These are phyloP conservation scores for Sordaria brevicollis DNA, from an alignment of 495 filamentous ascomycete genomes.

Conservation along the genomic window DNA sequence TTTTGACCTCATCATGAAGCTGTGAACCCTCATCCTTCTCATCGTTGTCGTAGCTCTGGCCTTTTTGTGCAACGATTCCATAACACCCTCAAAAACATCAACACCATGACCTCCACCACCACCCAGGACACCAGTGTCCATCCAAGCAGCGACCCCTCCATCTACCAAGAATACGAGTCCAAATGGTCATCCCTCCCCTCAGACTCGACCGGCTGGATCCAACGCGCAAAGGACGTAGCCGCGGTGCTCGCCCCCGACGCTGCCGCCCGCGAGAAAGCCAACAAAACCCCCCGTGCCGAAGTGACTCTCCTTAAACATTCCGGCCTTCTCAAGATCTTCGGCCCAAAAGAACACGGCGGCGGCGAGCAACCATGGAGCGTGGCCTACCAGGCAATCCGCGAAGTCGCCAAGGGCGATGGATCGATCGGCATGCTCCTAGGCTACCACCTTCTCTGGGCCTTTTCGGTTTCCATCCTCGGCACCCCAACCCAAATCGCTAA, in stretches of 20 bases:
- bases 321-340: slow-evolving; percentile 45
- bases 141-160: slow-evolving; percentile 36
- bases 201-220: slow-evolving; percentile 37
- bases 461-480: slow-evolving; percentile 45
- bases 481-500: slow-evolving; percentile 45
- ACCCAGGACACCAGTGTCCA: slow-evolving; percentile 8
- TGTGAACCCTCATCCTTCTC: not conserved
- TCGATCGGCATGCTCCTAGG: slow-evolving; percentile 50
- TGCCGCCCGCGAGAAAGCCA: slow-evolving; percentile 41
- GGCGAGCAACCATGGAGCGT: slow-evolving; percentile 47
- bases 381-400: slow-evolving; percentile 46
- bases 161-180: slow-evolving; percentile 38
- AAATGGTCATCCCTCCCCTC: slow-evolving; percentile 38
- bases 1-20: not conserved
- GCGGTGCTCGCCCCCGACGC: slow-evolving; percentile 44
- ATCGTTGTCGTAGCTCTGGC: not conserved
- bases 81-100: not conserved
- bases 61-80: no score
- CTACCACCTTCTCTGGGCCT: slow-evolving; percentile 53
- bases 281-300: slow-evolving; percentile 47
- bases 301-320: slow-evolving; percentile 46
- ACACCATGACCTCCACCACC: not conserved
- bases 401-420: slow-evolving; percentile 50
- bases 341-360: slow-evolving; percentile 44
- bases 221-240: slow-evolving; percentile 42